Base-by-base conservation (phyloP, 495 filamentous ascomycete species). In the Penicillium macrosclerotiorum region DNA sequence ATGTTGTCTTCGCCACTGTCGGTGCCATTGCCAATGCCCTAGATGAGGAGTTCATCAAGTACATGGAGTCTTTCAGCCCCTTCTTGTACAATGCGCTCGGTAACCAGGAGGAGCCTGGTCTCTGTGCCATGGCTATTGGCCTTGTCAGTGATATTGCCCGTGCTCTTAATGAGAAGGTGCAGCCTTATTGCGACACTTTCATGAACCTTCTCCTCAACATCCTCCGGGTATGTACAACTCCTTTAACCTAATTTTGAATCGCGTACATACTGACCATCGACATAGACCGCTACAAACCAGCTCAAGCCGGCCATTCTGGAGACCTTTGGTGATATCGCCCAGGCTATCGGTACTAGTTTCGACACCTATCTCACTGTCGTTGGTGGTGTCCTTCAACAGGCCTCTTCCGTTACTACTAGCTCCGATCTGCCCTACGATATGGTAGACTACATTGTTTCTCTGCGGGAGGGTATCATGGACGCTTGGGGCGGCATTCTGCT, bases 301-400 rank as follows among this genome's bases (percentile, higher is more conserved):
- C 93, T 97, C 68, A 96, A 96, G 77, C 93, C 93, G 24, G 91
- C 94, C 11, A 97, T 98, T 46, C 79, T 98, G 14, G 92, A 97
- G 65, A 95, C 89, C 58, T 98, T 98, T 63, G 94, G 93, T 43
- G 93, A 98, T 65, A 95, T 97, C 67, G 92, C 94, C 42, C 88
- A 92, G 62, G 93, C 93, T 33, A 98, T 98, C 67, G 83, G 88
- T 44, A 87, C 85, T 11, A 80, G 90, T 49, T 98, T 97, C 53
- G 88, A 95, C 68, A 88, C 84, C 4, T 98, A 98, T 63, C 79
- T 98, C 27, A 76, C 84, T 13, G 86, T 96, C 44, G 93, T 98
- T 34, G 94, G 86, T 33, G 85, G 90, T 64, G 92, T 98, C 8
- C 78, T 98, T 30, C 88, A 96, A 68, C 90, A 95, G 60, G 94